A percentile compares a stretch with the other conserved stretches of the same genome.
Evolutionary conservation across 192 early-diverging fungal species (phyloP).

Genomic region (Gonapodya prolifera): DNA sequence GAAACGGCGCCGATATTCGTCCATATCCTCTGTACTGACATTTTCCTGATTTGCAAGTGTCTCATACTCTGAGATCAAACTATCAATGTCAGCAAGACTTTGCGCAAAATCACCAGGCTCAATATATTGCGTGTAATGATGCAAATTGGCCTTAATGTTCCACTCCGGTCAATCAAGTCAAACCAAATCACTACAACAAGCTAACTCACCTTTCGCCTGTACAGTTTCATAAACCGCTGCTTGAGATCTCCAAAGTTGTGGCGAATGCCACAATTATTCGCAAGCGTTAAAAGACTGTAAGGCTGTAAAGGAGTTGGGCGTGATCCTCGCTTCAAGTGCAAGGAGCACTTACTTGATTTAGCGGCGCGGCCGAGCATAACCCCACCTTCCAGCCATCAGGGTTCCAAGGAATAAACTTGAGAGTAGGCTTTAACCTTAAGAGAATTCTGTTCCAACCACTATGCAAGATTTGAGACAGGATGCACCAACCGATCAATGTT

Average conservation of each 20-base stretch:
- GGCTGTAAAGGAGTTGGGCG: constrained; percentile 9
- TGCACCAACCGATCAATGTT: constrained; percentile 32
- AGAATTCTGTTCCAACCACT: background rate
- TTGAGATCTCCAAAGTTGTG: constrained; percentile 17
- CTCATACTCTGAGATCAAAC: constrained; percentile 7
- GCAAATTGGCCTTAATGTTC: constrained; percentile 40
- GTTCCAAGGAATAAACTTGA: constrained; percentile 41
- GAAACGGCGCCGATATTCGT: no score
- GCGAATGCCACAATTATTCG: constrained; percentile 35
- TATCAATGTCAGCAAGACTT: background rate
- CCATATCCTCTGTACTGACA: background rate
- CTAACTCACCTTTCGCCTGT: constrained; percentile 25
- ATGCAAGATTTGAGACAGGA: background rate
- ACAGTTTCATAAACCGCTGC: constrained; percentile 32
- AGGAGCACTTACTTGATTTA: constrained; percentile 29
- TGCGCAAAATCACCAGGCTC: constrained; percentile 26
- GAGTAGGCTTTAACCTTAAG: constrained; percentile 18
- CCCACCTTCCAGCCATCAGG: constrained; percentile 46
- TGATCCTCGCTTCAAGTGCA: background rate
- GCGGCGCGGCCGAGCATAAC: constrained; percentile 30
- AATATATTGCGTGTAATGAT: constrained; percentile 36
- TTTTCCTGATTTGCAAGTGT: background rate
- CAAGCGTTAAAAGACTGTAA: constrained; percentile 24
- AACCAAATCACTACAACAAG: background rate
- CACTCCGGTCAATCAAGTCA: background rate